Conservation (phyloP, 306 rosid species). For the Lagenaria siceraria region DNA sequence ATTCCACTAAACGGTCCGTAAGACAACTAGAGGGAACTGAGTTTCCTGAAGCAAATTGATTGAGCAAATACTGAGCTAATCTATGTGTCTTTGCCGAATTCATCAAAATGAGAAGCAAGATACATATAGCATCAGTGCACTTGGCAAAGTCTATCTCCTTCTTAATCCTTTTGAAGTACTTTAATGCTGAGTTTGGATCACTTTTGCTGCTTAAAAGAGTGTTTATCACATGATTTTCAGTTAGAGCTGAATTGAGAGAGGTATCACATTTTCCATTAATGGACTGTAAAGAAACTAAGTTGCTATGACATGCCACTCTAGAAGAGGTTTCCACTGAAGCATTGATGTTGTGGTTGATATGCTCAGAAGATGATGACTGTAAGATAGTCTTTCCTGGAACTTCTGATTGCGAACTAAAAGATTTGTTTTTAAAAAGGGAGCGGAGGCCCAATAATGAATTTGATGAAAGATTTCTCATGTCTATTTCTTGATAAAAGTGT, state of each 20-base stretch:
- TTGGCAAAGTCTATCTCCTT: constrained; percentile 21
- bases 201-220: constrained; percentile 30
- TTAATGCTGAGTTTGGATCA: constrained; percentile 36
- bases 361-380: background rate
- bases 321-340: constrained; percentile 1
- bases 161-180: constrained; percentile 26
- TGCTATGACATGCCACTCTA: background rate
- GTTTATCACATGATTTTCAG: constrained; percentile 17
- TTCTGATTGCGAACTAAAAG: constrained; percentile 13
- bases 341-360: background rate
- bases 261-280: background rate
- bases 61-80: constrained; percentile 21
- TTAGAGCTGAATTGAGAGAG: background rate
- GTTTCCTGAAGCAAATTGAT: constrained; percentile 20
- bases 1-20: constrained; percentile 29
- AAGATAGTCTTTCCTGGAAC: constrained; percentile 1
- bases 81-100: constrained; percentile 9
- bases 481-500: background rate
- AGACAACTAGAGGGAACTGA: constrained; percentile 22
- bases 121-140: constrained; percentile 30
- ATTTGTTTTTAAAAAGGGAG: constrained; percentile 13
- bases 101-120: constrained; percentile 42
- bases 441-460: constrained; percentile 10
- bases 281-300: background rate
- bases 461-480: constrained; percentile 18